A percentile compares a stretch with the other conserved stretches of the same genome.
Conservation (phyloP, 2,329 filamentous ascomycete genomes). For the Talaromyces islandicus region DNA sequence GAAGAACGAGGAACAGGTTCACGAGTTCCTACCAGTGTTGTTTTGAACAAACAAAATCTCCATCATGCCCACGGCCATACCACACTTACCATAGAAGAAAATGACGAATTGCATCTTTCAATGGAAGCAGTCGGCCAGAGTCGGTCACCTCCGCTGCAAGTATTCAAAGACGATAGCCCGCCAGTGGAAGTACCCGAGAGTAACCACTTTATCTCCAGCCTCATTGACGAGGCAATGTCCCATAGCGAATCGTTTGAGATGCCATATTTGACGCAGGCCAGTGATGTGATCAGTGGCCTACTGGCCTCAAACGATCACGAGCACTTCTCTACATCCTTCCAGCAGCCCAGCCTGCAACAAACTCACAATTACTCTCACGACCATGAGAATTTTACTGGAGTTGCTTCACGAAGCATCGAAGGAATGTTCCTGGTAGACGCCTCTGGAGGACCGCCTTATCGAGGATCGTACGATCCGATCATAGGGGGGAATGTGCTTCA, state of each 20-base stretch:
- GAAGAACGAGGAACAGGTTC: background rate
- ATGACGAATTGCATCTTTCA: conserved; percentile 25
- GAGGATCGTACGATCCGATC: conserved; percentile 6
- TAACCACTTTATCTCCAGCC: background rate
- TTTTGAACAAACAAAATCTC: background rate
- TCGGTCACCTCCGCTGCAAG: conserved; percentile 23
- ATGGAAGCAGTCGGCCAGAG: conserved; percentile 24
- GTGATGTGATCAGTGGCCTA: background rate
- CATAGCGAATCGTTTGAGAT: background rate
- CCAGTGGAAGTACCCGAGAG: background rate
- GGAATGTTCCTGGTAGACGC: conserved; percentile 10
- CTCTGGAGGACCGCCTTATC: background rate
- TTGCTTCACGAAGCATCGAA: conserved; percentile 3
- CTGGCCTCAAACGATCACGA: conserved; percentile 1
- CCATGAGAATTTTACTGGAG: background rate
- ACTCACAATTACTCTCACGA: conserved; percentile 3
- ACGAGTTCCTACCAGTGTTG: background rate
- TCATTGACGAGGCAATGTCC: background rate
- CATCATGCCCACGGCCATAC: conserved; percentile 12
- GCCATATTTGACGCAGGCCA: background rate
- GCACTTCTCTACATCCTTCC: background rate
- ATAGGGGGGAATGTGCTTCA: conserved; percentile 10
- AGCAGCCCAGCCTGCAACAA: background rate
- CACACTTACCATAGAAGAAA: conserved; percentile 22
- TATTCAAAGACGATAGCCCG: conserved; percentile 31